Percentiles rank a stretch among this genome's conserved stretches.
phyloP scores from a whole-genome alignment of 768 basidiomycete species.

The Kockovaella imperatae region DNA sequence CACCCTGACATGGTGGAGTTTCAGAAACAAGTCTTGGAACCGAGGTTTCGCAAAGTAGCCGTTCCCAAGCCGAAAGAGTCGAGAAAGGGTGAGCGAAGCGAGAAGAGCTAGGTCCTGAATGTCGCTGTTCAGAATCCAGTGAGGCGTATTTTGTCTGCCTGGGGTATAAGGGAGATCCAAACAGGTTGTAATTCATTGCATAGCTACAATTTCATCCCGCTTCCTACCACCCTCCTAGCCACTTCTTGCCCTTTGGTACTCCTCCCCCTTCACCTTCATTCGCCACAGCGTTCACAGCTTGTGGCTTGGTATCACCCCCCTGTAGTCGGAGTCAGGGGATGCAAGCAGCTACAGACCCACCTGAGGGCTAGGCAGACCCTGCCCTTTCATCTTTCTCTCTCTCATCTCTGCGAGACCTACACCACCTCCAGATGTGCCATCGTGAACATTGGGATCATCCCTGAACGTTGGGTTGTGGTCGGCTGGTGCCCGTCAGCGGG shows the following conservation, averaged over 20 bases:
- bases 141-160: conserved; percentile 83
- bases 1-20: conserved; percentile 68
- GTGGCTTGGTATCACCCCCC: conserved; percentile 16
- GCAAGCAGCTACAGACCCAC: conserved; percentile 12
- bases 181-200: not conserved
- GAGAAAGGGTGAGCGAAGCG: conserved; percentile 49
- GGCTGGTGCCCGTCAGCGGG: conserved; percentile 10
- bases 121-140: conserved; percentile 51
- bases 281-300: conserved; percentile 5
- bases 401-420: conserved; percentile 43
- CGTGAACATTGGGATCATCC: conserved; percentile 27
- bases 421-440: conserved; percentile 38
- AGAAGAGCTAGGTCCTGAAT: not conserved
- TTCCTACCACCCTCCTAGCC: conserved; percentile 21
- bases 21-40: conserved; percentile 53
- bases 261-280: conserved; percentile 19
- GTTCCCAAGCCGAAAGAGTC: conserved; percentile 77
- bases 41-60: conserved; percentile 60
- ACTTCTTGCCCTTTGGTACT: conserved; percentile 14
- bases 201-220: not conserved
- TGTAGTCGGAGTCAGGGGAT: not conserved
- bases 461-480: conserved; percentile 28
- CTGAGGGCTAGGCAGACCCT: conserved; percentile 39
- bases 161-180: conserved; percentile 49
- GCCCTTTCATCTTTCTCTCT: conserved; percentile 41